These are phyloP conservation scores for Calonectria pauciramosa DNA, from an alignment of 2,329 filamentous ascomycete species.

Conservation along the genomic window DNA sequence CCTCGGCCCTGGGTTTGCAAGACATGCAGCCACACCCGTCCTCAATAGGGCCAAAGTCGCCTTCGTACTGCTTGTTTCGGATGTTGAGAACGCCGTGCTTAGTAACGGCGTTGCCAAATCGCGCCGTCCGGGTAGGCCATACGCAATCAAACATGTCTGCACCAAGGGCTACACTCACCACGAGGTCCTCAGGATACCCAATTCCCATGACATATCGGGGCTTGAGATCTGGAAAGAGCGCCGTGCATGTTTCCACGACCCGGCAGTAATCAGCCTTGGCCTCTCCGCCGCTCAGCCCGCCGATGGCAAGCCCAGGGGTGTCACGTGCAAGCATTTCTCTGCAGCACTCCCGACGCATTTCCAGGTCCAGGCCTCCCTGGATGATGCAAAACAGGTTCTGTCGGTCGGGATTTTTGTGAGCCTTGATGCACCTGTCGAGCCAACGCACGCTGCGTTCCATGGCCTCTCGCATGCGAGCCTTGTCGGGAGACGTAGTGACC, in stretches of 20 bases:
- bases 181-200: constrained; percentile 94
- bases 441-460: constrained; percentile 96
- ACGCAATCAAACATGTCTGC: constrained; percentile 99
- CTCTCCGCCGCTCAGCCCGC: constrained; percentile 93
- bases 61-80: constrained; percentile 79
- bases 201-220: constrained; percentile 99
- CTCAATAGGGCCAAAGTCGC: constrained; percentile 88
- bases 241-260: constrained; percentile 90
- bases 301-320: constrained; percentile 97
- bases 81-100: constrained; percentile 86
- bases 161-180: constrained; percentile 92
- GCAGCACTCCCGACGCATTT: constrained; percentile 87
- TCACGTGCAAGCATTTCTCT: constrained; percentile 88
- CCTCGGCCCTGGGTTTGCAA: constrained; percentile 76
- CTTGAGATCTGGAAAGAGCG: constrained; percentile 87
- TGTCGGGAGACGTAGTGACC: constrained; percentile 93
- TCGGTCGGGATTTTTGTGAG: constrained; percentile 83
- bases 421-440: constrained; percentile 94
- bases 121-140: constrained; percentile 95
- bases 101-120: constrained; percentile 96
- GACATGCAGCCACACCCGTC: constrained; percentile 84
- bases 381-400: constrained; percentile 99
- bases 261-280: constrained; percentile 93
- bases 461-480: constrained; percentile 88
- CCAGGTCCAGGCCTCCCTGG: constrained; percentile 91